Evolutionary conservation across 768 basidiomycete genomes (phyloP), one percentile per base, ranked within the genome.

Genomic region (Boletus patriciae): DNA sequence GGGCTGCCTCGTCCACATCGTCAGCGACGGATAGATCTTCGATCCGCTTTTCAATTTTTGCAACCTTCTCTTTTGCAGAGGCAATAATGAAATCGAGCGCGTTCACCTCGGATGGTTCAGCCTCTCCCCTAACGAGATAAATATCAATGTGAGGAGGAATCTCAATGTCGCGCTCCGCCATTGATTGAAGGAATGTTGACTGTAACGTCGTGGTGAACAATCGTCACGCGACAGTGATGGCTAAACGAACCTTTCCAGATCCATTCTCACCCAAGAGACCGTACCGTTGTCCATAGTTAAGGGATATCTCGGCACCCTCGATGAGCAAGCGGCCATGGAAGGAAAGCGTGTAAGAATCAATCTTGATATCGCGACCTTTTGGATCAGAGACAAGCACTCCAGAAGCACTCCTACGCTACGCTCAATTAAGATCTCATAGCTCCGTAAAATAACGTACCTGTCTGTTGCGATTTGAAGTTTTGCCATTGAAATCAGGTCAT

Each of bases 231-330:
- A 52, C 8, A 46, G 53, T 0, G 51, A 37, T 23, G 37, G 65
- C 66, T 46, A 43, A 54, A 66, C 77, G 52, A 60, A 94, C 94
- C 86, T 99, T 99, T 77, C 96, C 96, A n/a, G 92, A 95, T 33
- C 96, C 96, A 70, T 99, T 98, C 73, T 98, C 94, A 37, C 96
- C 96, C 42, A 99, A 79, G 33, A 99, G 80, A 73, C 97, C 97
- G 67, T 99, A 99, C 62, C 92, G 78, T 69, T 95, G 91, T 1
- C 93, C 93, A 63, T 94, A 93, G 70, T 93, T 93, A 59, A 93
- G 85, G 4, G 88, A 75, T 48, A 93, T 81, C 72, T 88, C 84
- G 5, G 80, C 79, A 45, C 69, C 69, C 56, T 87, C 85, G 54
- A 91, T 80, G 58, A 91, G 80, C 29, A 96, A 78, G 46, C 97